Base-by-base conservation (phyloP, 768 basidiomycete genomes). In the Boletus rubropictus region DNA sequence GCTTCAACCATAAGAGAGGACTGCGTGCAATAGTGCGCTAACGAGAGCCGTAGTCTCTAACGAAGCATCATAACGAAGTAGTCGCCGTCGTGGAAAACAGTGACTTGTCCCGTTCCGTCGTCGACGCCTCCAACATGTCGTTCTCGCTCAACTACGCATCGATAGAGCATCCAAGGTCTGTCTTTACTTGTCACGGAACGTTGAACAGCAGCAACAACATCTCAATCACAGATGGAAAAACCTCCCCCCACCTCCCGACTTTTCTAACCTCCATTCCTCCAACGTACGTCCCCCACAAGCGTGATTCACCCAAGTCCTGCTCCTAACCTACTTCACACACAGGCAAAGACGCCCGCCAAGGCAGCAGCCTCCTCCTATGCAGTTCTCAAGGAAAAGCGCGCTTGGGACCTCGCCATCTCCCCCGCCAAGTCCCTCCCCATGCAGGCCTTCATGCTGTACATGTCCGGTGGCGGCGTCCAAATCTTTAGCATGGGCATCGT, bases 371-470 rank as follows among this genome's bases (percentile, higher is more conserved):
- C 76, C 5, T 79, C 80, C 4, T 82, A 88, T 55, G 78, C 84
- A 52, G 64, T 69, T 20, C 71, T 92, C 50, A 89, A 90, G 62
- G 79, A 79, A 53, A 83, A 78, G 58, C 82, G 88, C 22, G 90
- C 90, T 35, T 89, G 90, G 86, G 89, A 91, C 52, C 73, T 89
- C 34, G 90, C 90, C 32, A 77, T 84, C 40, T 72, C 79, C 4
- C 93, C 93, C 1, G 89, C 88, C 28, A 96, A 97, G 67, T 81
- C 83, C 12, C 75, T 97, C 22, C 93, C 93, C 4, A 96, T 96
- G 94, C 92, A 97, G 61, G 91, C 86, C 5, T 87, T 97, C 71
- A 97, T 97, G 94, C 76, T 97, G 28, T 97, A 97, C 78, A 95
- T 97, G 88, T 94, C 92, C 18, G 94, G 94, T 29, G 85, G 90